A percentile compares a stretch with the other conserved stretches of the same genome.
Evolutionary conservation across 257 asterid species (phyloP).

Genomic region (Coffea eugenioides): DNA sequence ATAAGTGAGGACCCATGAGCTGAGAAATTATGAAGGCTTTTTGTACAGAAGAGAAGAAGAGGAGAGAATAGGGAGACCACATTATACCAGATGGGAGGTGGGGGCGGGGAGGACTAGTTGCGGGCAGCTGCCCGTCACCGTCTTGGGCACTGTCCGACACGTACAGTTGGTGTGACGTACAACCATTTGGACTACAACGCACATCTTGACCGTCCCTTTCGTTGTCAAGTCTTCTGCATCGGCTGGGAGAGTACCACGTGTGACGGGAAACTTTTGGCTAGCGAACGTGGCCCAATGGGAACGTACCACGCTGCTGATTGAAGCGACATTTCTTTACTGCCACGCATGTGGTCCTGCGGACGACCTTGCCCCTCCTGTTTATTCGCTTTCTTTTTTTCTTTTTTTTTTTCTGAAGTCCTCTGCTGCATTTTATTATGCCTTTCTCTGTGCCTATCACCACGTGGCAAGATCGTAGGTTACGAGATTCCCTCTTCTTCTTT

Average conservation of each 20-base stretch:
- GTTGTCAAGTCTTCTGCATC: neutral
- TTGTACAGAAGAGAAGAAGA: slow-evolving; percentile 11
- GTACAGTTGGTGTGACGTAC: slow-evolving; percentile 64
- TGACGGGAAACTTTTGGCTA: neutral
- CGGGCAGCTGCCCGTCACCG: slow-evolving; percentile 97
- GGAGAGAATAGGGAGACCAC: slow-evolving; percentile 17
- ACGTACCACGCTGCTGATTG: slow-evolving; percentile 19
- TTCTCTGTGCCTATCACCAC: slow-evolving; percentile 43
- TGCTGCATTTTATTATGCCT: slow-evolving; percentile 14
- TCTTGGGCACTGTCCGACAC: slow-evolving; percentile 69
- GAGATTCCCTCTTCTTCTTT: slow-evolving; percentile 27
- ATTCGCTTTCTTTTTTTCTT: slow-evolving; percentile 26
- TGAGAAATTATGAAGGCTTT: slow-evolving; percentile 18
- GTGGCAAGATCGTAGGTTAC: slow-evolving; percentile 61
- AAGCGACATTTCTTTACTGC: slow-evolving; percentile 41
- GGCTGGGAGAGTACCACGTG: slow-evolving; percentile 42
- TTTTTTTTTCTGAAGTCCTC: neutral
- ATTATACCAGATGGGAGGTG: slow-evolving; percentile 36
- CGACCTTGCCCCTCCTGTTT: slow-evolving; percentile 26
- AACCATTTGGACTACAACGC: slow-evolving; percentile 27
- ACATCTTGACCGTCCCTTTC: slow-evolving; percentile 33
- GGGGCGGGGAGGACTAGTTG: slow-evolving; percentile 18
- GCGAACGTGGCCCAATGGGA: slow-evolving; percentile 63
- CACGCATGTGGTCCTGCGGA: slow-evolving; percentile 63
- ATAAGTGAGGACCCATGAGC: neutral